Percentiles rank a stretch among this genome's conserved stretches.
These are phyloP conservation scores for Rhododendron simsii DNA, from an alignment of 148 eudicot genomes.

Conservation along the genomic window DNA sequence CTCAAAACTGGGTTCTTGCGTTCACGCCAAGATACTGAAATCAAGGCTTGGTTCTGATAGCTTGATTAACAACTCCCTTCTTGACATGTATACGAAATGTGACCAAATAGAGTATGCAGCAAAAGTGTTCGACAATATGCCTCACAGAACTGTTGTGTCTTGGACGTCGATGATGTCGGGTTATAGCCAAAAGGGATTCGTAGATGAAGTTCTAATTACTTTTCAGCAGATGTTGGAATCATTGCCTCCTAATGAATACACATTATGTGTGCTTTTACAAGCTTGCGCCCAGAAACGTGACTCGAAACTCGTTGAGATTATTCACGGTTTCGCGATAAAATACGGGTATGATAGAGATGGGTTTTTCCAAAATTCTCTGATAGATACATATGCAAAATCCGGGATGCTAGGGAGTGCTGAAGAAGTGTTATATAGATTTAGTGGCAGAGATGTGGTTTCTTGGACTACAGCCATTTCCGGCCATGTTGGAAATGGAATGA, in stretches of 20 bases:
- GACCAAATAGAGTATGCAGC: conserved; percentile 14
- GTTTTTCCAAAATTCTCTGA: conserved; percentile 20
- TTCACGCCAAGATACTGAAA: conserved; percentile 17
- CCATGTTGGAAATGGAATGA: conserved; percentile 9
- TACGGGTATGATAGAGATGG: conserved; percentile 12
- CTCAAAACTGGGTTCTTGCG: conserved; percentile 15
- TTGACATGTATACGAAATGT: conserved; percentile 20
- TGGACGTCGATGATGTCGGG: conserved; percentile 28
- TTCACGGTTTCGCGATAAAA: conserved; percentile 19
- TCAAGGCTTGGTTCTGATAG: conserved; percentile 9
- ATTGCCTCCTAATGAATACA: conserved; percentile 19
- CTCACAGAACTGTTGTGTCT: conserved; percentile 17
- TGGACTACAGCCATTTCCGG: conserved; percentile 29
- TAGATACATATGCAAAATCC: conserved; percentile 23
- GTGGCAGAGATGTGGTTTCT: conserved; percentile 22
- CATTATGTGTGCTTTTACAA: conserved; percentile 17
- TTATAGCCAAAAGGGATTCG: conserved; percentile 8
- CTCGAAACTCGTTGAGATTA: background rate
- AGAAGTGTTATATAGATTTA: conserved; percentile 4
- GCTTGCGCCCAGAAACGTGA: conserved; percentile 13
- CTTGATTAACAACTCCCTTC: conserved; percentile 16
- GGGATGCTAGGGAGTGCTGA: conserved; percentile 19
- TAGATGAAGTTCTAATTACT: conserved; percentile 14
- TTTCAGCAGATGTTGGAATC: conserved; percentile 13
- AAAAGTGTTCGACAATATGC: conserved; percentile 23